phyloP scores from a whole-genome alignment of 129 eudicot genomes.

The Dittrichia graveolens region DNA sequence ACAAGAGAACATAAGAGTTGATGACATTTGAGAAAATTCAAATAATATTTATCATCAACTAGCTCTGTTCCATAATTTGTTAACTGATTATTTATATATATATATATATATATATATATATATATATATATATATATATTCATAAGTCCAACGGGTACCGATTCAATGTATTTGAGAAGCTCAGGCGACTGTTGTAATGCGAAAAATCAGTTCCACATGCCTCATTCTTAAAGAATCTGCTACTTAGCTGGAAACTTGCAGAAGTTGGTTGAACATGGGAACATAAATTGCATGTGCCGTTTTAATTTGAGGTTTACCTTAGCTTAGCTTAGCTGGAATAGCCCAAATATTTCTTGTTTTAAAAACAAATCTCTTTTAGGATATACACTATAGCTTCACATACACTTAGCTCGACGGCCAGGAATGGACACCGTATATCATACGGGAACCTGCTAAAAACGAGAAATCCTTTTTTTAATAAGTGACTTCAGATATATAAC shows the following conservation, averaged over 20 bases:
- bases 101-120: conserved; percentile 33
- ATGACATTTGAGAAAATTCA: conserved; percentile 27
- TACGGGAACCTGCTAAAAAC: no score
- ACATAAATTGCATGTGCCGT: conserved; percentile 40
- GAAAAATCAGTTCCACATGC: conserved; percentile 34
- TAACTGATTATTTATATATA: conserved; percentile 31
- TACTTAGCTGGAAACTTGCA: conserved; percentile 38
- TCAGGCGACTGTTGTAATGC: conserved; percentile 32
- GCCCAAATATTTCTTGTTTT: conserved; percentile 20
- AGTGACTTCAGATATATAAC: no score
- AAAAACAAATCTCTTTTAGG: conserved; percentile 12
- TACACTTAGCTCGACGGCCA: not conserved
- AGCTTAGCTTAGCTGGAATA: conserved; percentile 35
- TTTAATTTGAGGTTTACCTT: conserved; percentile 37
- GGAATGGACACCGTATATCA: no score
- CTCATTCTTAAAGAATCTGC: conserved; percentile 39
- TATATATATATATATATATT: conserved; percentile 25
- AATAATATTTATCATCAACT: conserved; percentile 24
- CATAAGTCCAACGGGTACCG: conserved; percentile 26
- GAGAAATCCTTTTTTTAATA: no score
- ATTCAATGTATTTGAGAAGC: conserved; percentile 42
- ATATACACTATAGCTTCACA: not conserved
- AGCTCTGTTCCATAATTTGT: conserved; percentile 25
- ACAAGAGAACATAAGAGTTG: conserved; percentile 31
- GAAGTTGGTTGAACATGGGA: conserved; percentile 46